Percentiles rank a stretch among this genome's conserved stretches.
Evolutionary conservation across 2,329 filamentous ascomycete genomes (phyloP).

Genomic region (Scedosporium boydii): DNA sequence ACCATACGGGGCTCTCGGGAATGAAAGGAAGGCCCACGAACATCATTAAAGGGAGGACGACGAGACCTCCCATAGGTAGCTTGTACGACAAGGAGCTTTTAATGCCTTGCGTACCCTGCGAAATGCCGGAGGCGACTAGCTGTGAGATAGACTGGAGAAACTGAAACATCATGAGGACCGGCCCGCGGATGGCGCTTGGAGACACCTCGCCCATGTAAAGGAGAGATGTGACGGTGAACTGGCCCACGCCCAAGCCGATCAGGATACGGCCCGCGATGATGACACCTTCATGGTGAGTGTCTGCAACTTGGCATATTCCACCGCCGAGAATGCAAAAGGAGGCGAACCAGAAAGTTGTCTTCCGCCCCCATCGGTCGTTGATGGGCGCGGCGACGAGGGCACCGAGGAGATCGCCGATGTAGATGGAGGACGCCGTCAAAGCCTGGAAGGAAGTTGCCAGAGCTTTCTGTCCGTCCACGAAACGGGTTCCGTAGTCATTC

Average conservation of each 20-base stretch:
- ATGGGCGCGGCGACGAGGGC: conserved; percentile 23
- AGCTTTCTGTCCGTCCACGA: conserved; percentile 12
- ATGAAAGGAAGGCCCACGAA: conserved; percentile 14
- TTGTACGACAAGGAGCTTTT: conserved; percentile 16
- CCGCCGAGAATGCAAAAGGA: conserved; percentile 20
- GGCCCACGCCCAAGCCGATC: conserved; percentile 15
- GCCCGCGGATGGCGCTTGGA: conserved; percentile 16
- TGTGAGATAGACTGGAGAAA: conserved; percentile 21
- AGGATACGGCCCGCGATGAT: conserved; percentile 13
- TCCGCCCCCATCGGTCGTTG: conserved; percentile 25
- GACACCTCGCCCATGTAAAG: conserved; percentile 19
- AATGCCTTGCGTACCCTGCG: conserved; percentile 17
- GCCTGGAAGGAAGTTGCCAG: conserved; percentile 19
- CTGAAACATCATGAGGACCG: conserved; percentile 22
- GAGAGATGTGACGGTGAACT: conserved; percentile 15
- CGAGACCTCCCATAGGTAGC: conserved; percentile 17
- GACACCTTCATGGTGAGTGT: conserved; percentile 11
- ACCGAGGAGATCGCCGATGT: conserved; percentile 27
- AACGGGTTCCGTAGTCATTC: conserved; percentile 15
- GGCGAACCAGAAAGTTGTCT: conserved; percentile 22
- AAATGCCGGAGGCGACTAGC: conserved; percentile 18
- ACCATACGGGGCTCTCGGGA: conserved; percentile 21
- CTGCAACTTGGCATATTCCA: conserved; percentile 12
- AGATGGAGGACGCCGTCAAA: conserved; percentile 26
- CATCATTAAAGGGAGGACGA: conserved; percentile 17